These are phyloP conservation scores for Mycena rebaudengoi DNA, from an alignment of 768 basidiomycete species.

Conservation along the genomic window DNA sequence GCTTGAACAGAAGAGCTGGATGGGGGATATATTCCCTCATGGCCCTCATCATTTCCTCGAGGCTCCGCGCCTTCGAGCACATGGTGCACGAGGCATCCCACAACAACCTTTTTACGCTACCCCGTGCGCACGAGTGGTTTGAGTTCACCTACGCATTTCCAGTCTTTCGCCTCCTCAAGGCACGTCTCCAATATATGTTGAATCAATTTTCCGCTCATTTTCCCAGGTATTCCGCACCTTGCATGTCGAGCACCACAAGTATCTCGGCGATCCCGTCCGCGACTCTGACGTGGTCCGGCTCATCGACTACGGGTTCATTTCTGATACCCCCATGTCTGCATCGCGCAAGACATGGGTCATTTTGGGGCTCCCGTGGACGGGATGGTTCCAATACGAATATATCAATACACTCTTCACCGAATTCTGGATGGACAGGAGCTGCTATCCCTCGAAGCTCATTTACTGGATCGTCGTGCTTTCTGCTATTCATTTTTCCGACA, in stretches of 20 bases:
- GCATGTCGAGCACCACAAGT: constrained; percentile 15
- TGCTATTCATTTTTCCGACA: neutral
- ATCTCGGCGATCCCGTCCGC: constrained; percentile 10
- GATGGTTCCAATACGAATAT: constrained; percentile 15
- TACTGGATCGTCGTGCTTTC: constrained; percentile 2
- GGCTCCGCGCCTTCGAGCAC: constrained; percentile 8
- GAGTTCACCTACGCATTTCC: constrained; percentile 15
- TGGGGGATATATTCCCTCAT: neutral
- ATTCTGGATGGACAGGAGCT: constrained; percentile 1
- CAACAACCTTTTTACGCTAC: constrained; percentile 5
- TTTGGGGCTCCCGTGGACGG: constrained; percentile 3
- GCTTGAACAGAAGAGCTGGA: neutral
- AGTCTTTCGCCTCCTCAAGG: constrained; percentile 14
- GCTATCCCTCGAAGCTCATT: constrained; percentile 9
- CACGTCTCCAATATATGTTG: neutral
- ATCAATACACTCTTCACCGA: constrained; percentile 9
- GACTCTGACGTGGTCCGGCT: constrained; percentile 6
- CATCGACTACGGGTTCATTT: constrained; percentile 15
- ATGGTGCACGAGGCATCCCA: constrained; percentile 9
- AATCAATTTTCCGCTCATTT: neutral
- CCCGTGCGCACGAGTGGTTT: constrained; percentile 11
- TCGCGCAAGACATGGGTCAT: constrained; percentile 10
- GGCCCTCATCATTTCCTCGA: constrained; percentile 8
- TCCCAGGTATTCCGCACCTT: constrained; percentile 10
- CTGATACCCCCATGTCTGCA: constrained; percentile 1